Conservation (phyloP, 768 basidiomycete species). For the Termitomyces sp. region DNA sequence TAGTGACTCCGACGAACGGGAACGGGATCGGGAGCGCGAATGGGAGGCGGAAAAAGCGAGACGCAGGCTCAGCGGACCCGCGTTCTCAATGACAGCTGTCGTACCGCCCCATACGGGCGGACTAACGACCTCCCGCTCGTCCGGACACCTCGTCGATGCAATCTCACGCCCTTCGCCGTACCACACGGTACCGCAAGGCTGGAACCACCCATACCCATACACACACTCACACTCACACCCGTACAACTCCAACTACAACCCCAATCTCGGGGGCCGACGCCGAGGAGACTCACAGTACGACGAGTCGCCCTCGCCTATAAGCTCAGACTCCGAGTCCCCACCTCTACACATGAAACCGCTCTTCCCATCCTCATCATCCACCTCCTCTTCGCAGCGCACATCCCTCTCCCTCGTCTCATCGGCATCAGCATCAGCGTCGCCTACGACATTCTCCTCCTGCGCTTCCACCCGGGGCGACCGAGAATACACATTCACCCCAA, state of each 20-base stretch:
- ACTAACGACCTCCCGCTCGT: constrained; percentile 35
- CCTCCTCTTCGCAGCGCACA: constrained; percentile 30
- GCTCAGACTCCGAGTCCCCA: constrained; percentile 61
- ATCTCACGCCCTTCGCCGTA: too few relatives aligned
- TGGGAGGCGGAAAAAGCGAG: constrained; percentile 21
- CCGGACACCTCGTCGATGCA: constrained; percentile 44
- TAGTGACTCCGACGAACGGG: constrained; percentile 11
- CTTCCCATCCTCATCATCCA: constrained; percentile 19
- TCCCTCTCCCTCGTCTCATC: constrained; percentile 11
- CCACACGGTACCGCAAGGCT: constrained; percentile 27
- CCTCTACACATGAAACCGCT: constrained; percentile 30
- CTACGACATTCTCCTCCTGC: too few relatives aligned
- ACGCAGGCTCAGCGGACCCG: constrained; percentile 55
- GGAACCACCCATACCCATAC: constrained; percentile 43
- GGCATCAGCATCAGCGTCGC: not conserved
- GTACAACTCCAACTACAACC: constrained; percentile 25
- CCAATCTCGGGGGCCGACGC: too few relatives aligned
- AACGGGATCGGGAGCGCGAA: too few relatives aligned
- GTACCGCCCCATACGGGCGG: constrained; percentile 18
- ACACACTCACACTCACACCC: too few relatives aligned
- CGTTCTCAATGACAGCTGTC: constrained; percentile 40
- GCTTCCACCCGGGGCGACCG: too few relatives aligned
- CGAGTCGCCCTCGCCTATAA: constrained; percentile 69
- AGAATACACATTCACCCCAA: constrained; percentile 42
- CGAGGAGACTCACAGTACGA: too few relatives aligned